phyloP scores from a whole-genome alignment of 2,329 filamentous ascomycete species.

The Pseudopyrenochaeta lycopersici region DNA sequence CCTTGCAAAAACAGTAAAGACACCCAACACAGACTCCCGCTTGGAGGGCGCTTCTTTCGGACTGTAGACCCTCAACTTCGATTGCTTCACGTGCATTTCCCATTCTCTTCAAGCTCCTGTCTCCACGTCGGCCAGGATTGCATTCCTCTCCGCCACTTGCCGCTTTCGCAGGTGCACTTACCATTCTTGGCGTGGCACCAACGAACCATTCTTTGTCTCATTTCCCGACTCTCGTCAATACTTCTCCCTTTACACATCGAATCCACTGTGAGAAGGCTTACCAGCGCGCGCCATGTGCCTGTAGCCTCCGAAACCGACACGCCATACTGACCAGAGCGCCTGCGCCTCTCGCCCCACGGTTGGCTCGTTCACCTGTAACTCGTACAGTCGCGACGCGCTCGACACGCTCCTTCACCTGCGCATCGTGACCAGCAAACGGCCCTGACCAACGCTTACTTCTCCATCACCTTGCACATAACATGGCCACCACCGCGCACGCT shows the following conservation, averaged over 20 bases:
- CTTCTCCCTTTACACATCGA: slow-evolving; percentile 1
- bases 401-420: slow-evolving; percentile 15
- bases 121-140: not conserved
- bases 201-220: slow-evolving; percentile 21
- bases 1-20: slow-evolving; percentile 2
- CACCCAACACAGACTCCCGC: not conserved
- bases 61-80: not conserved
- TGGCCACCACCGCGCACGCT: slow-evolving; percentile 34
- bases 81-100: not conserved
- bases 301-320: slow-evolving; percentile 4
- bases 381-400: slow-evolving; percentile 28
- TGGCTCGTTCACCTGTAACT: slow-evolving; percentile 17
- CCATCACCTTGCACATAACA: slow-evolving; percentile 10
- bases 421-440: slow-evolving; percentile 5
- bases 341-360: not conserved
- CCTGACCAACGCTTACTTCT: slow-evolving; percentile 2
- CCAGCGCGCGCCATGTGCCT: slow-evolving; percentile 13
- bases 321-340: slow-evolving; percentile 2
- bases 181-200: slow-evolving; percentile 18
- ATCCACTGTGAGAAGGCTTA: not conserved
- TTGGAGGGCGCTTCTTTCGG: not conserved
- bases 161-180: slow-evolving; percentile 12
- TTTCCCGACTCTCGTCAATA: slow-evolving; percentile 15
- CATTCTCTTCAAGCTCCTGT: not conserved
- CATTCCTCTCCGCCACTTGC: slow-evolving; percentile 2